These are phyloP conservation scores for Bremia lactucae DNA, from an alignment of 352 stramenopile species.

Conservation along the genomic window DNA sequence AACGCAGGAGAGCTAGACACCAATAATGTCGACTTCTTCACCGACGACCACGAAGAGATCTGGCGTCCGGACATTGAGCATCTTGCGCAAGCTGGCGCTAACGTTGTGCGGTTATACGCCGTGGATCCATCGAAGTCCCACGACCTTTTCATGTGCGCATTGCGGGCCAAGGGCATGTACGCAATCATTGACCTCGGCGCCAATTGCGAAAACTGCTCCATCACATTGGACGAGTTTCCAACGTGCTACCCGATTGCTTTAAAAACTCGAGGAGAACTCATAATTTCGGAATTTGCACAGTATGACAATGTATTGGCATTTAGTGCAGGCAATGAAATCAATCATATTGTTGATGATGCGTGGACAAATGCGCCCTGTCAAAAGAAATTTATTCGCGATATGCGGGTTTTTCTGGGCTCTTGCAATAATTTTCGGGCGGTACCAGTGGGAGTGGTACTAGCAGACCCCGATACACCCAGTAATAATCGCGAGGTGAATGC, in stretches of 20 bases:
- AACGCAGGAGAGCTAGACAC: slow-evolving; percentile 55
- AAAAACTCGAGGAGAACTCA: slow-evolving; percentile 58
- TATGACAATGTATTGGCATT: slow-evolving; percentile 80
- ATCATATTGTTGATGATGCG: slow-evolving; percentile 35
- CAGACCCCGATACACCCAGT: slow-evolving; percentile 33
- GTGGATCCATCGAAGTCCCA: slow-evolving; percentile 81
- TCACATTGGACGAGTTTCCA: slow-evolving; percentile 39
- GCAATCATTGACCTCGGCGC: slow-evolving; percentile 50
- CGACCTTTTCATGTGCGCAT: slow-evolving; percentile 81
- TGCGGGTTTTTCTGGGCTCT: slow-evolving; percentile 47
- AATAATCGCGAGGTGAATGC: slow-evolving; percentile 56
- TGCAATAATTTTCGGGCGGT: slow-evolving; percentile 57
- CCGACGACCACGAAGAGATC: slow-evolving; percentile 52
- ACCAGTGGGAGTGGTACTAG: slow-evolving; percentile 64
- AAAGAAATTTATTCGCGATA: slow-evolving; percentile 85
- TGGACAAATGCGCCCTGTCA: slow-evolving; percentile 68
- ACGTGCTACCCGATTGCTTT: slow-evolving; percentile 45
- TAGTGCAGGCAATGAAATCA: slow-evolving; percentile 80
- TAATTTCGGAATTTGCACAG: slow-evolving; percentile 72
- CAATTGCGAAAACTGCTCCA: slow-evolving; percentile 49
- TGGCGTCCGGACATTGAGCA: slow-evolving; percentile 62
- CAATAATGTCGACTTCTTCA: slow-evolving; percentile 83
- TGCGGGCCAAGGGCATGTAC: slow-evolving; percentile 67
- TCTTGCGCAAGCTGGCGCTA: slow-evolving; percentile 50
- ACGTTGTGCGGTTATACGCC: slow-evolving; percentile 73